Evolutionary conservation across 495 filamentous ascomycete genomes (phyloP), one percentile per base, ranked within the genome.

Genomic region (Penicillium bovifimosum): DNA sequence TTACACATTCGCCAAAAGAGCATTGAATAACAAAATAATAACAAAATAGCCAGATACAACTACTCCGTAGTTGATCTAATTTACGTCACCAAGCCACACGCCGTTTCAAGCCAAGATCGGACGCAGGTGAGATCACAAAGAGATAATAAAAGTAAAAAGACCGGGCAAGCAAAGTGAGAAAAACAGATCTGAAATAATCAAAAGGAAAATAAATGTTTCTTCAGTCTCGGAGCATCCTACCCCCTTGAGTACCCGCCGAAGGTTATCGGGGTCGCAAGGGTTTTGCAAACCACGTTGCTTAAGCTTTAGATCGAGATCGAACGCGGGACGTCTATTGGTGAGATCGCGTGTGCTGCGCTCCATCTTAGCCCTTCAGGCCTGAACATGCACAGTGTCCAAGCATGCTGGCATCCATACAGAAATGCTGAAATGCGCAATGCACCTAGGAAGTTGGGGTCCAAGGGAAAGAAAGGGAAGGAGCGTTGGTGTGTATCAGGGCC

Each of bases 241-340:
- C 53, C 33, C 16, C 56, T 63, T 56, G 29, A 59, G 53, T 41
- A 56, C 33, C 39, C 10, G 28, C 42, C 47, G n/a, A 44, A 29
- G 28, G 27, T n/a, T 33, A 48, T 50, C 59, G 52, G 59, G 34
- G 14, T 39, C 36, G 49, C 49, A 45, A 52, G 50, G 41, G 20
- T 43, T n/a, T 43, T 40, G 35, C 46, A 31, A 35, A 47, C 42
- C 48, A 47, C 41, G 58, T 55, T 51, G 50, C 49, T 50, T 59
- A 64, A 64, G 59, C 62, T 64, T 64, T 55, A 44, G 62, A 64
- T 64, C 62, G 59, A 59, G 62, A 62, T 64, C 62, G 59, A 51
- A 54, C 55, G 14, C 47, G 55, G 45, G 47, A 56, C 49, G 49
- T 52, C 42, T 52, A 64, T 58, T 59, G 59, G 55, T 14, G 47